Evolutionary conservation across 805 yeast genomes (phyloP), one percentile per base, ranked within the genome.

Genomic region (Saccharomyces jurei): DNA sequence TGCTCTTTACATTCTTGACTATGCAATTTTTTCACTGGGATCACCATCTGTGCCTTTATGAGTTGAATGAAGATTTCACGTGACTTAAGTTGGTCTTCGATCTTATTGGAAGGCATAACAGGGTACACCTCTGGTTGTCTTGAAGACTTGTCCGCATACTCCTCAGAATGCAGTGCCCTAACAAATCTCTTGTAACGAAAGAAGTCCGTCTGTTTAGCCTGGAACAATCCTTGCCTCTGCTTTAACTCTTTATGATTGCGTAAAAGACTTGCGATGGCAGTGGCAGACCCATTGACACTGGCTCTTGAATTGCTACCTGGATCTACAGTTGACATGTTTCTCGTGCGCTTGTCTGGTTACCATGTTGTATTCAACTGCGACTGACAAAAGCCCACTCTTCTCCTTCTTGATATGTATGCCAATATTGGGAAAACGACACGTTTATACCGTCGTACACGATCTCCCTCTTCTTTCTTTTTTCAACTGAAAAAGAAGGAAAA

Each of bases 121-220:
- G 86, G 86, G 53, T 78, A 72, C 54, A 70, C 54, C 41, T 69
- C 71, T 41, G 76, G 74, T 52, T 81, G 81, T 55, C 76, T 77
- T 52, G 73, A 61, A 51, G 79, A 80, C 58, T 74, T 80, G 58
- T 63, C 68, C 61, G 77, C 77, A 71, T 89, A 94, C 48, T 85
- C 91, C 1, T 81, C 85, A 53, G 89, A 81, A 36, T 82, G 72
- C 54, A 92, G 76, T 1, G 95, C 96, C 60, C 98, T 77, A 13
- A 81, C 73, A 47, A 89, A 86, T 63, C 99, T 81, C 70, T 92
- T 92, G 69, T 77, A 86, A 60, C 96, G 78, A 79, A 92, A 94
- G 70, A 94, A 90, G 56, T 89, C 96, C 36, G 81, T 79, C 50
- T 82, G 83, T 58, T 80, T 80, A 53, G 86, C 83, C 62, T 85